phyloP scores from a whole-genome alignment of 2,329 filamentous ascomycete genomes.

The Beauveria sp. region DNA sequence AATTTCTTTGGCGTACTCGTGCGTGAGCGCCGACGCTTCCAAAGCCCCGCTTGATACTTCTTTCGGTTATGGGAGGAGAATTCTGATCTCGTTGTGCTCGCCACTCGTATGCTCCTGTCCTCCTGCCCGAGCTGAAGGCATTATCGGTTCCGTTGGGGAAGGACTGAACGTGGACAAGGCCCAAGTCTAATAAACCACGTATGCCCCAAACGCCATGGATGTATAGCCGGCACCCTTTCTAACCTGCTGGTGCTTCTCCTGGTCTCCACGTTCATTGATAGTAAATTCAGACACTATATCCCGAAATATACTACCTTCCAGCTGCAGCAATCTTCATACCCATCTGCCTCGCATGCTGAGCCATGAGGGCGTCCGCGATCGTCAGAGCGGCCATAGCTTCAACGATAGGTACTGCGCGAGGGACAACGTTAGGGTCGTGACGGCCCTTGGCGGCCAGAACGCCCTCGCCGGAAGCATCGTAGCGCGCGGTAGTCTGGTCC shows the following conservation, averaged over 20 bases:
- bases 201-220: conserved; percentile 17
- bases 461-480: conserved; percentile 63
- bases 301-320: neutral
- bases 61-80: conserved; percentile 11
- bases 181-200: conserved; percentile 18
- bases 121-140: conserved; percentile 15
- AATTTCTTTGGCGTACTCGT: conserved; percentile 14
- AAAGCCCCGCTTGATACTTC: conserved; percentile 9
- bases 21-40: conserved; percentile 15
- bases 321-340: conserved; percentile 21
- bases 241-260: conserved; percentile 17
- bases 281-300: conserved; percentile 11
- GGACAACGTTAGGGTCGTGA: conserved; percentile 90
- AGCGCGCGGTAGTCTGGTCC: conserved; percentile 75
- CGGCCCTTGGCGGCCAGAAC: conserved; percentile 84
- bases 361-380: conserved; percentile 78
- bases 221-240: conserved; percentile 16
- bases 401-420: conserved; percentile 62
- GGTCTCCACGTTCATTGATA: conserved; percentile 16
- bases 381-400: conserved; percentile 88
- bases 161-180: conserved; percentile 18
- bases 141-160: conserved; percentile 18
- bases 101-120: conserved; percentile 10
- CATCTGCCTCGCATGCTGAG: conserved; percentile 60
- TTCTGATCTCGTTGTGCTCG: conserved; percentile 12